Conservation (phyloP, 768 basidiomycete genomes). For the Hysterangium stoloniferum region DNA sequence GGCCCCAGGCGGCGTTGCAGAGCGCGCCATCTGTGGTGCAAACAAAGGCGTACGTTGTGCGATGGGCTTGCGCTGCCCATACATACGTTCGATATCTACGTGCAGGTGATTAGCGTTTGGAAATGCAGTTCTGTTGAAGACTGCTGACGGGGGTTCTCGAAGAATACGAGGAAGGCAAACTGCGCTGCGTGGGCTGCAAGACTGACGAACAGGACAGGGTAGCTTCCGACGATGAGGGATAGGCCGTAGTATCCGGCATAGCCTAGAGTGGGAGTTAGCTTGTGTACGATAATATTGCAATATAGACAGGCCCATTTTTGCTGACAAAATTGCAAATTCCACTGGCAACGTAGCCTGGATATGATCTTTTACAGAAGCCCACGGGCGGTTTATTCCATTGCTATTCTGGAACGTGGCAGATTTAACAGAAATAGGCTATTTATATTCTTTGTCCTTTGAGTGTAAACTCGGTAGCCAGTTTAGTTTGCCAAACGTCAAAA, state of each 20-base stretch:
- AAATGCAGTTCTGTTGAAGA: neutral
- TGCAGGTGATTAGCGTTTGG: neutral
- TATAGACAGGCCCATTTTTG: neutral
- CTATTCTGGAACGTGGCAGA: too few species aligned
- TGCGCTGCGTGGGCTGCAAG: constrained; percentile 94
- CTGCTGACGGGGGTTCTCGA: constrained; percentile 91
- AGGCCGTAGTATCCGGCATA: constrained; percentile 97
- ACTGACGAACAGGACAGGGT: constrained; percentile 86
- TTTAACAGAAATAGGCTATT: too few species aligned
- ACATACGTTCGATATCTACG: constrained; percentile 86
- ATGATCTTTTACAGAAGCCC: too few species aligned
- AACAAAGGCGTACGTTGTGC: constrained; percentile 70
- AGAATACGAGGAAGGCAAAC: constrained; percentile 91
- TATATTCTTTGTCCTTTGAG: too few species aligned
- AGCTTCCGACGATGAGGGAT: constrained; percentile 83
- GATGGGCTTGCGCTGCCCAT: constrained; percentile 87
- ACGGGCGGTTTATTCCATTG: too few species aligned
- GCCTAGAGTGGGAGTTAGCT: constrained; percentile 33
- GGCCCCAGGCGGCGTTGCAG: constrained; percentile 2
- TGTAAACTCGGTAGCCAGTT: too few species aligned
- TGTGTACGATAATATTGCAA: neutral
- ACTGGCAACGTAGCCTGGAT: too few species aligned
- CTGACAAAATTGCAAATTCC: too few species aligned
- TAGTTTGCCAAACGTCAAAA: too few species aligned
- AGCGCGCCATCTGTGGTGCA: constrained; percentile 14